Evolutionary conservation across 2,329 filamentous ascomycete species (phyloP), one percentile per base, ranked within the genome.

Genomic region (Esteya vermicola): DNA sequence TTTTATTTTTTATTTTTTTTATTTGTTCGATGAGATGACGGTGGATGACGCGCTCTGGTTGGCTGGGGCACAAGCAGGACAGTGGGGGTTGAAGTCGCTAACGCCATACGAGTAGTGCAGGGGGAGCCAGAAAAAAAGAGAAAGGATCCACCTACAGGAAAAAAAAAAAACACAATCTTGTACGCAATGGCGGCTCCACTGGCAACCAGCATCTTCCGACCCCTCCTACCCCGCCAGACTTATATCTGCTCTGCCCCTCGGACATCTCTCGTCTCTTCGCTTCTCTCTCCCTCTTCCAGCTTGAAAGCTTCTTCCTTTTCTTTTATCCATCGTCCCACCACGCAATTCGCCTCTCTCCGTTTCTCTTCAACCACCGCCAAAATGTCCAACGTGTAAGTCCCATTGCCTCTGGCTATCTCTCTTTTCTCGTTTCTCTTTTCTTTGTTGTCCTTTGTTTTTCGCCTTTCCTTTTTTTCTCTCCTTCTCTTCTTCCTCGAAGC

Each of bases 351-450:
- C 49, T 38, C 46, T 36, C 52, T 56, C 43, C 58, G 59, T 35
- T 57, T 58, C 45, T 54, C 57, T 45, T 45, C 50, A 43, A 48
- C 56, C 45, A 51, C 54, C 50, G 65, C 72, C 69, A 78, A 71
- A 62, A 94, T 93, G 85, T 14, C 45, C 6, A 41, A 45, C 31
- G 45, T 47, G 67, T 85, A 70, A 67, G 77, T 72, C 10, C 4
- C 49, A 49, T 41, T 48, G 41, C 28, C 34, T 9, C 26, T 28
- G 9, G 7, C 22, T n/a, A n/a, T n/a, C n/a, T n/a, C n/a, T n/a
- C 2, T 5, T n/a, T 36, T 13, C 16, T 42, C 38, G 41, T 7
- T 25, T 42, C 23, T 18, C 14, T 39, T 26, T 19, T 10, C 16
- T 36, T 26, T 30, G 6, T 38, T 43, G 22, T 40, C 14, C 9